phyloP scores from a whole-genome alignment of 2,329 filamentous ascomycete genomes.

The Aspergillus texensis region DNA sequence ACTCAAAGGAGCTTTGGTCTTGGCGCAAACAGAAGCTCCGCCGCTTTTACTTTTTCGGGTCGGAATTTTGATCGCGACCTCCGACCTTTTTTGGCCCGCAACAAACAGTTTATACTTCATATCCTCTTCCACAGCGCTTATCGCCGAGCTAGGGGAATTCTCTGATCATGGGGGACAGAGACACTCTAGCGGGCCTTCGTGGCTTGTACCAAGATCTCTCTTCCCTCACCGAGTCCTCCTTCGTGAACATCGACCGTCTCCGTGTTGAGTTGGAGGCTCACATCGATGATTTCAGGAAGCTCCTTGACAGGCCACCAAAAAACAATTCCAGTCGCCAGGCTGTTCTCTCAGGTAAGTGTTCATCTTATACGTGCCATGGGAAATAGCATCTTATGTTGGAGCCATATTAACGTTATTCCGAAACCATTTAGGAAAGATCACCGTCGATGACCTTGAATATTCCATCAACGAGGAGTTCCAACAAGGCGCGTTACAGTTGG shows the following conservation, averaged over 20 bases:
- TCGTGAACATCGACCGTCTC: conserved; percentile 71
- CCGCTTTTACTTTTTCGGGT: conserved; percentile 22
- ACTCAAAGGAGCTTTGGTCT: not conserved
- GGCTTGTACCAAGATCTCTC: conserved; percentile 84
- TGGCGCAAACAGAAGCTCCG: conserved; percentile 13
- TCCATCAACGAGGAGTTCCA: conserved; percentile 84
- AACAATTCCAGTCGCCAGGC: conserved; percentile 74
- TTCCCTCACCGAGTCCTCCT: conserved; percentile 70
- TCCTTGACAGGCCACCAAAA: conserved; percentile 75
- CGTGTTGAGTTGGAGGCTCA: conserved; percentile 67
- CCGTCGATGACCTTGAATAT: conserved; percentile 72
- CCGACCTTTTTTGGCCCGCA: conserved; percentile 36
- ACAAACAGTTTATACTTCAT: conserved; percentile 30
- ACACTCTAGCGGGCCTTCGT: conserved; percentile 75
- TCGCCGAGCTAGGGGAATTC: conserved; percentile 30
- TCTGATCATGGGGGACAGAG: conserved; percentile 68
- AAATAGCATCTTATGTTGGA: not conserved
- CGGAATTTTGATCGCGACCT: conserved; percentile 41
- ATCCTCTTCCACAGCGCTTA: conserved; percentile 23
- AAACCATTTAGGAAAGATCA: conserved; percentile 67
- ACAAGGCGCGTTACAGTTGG: conserved; percentile 76
- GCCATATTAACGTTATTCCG: conserved; percentile 22
- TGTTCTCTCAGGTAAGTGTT: conserved; percentile 65
- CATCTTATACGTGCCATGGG: not conserved
- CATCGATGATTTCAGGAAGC: conserved; percentile 66